phyloP scores from a whole-genome alignment of 148 eudicot species.

The Polygonum maritimum region DNA sequence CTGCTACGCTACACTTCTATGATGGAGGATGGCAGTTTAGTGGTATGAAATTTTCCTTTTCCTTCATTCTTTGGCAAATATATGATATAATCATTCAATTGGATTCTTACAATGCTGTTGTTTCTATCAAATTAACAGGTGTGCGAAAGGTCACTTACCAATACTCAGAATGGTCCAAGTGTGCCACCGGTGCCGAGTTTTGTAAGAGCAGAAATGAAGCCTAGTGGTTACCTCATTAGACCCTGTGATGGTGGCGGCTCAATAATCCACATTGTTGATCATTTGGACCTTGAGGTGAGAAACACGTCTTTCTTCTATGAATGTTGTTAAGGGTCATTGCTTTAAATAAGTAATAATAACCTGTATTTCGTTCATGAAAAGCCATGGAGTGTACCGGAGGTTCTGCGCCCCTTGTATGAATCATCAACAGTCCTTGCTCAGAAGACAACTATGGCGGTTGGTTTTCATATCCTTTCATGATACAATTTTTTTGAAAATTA shows the following conservation, averaged over 20 bases:
- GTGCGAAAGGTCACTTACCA: slow-evolving; percentile 88
- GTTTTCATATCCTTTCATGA: neutral
- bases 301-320: neutral
- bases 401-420: slow-evolving; percentile 70
- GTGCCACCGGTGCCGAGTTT: slow-evolving; percentile 69
- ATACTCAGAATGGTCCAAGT: slow-evolving; percentile 81
- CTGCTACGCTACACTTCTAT: slow-evolving; percentile 85
- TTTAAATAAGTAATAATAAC: neutral
- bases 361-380: slow-evolving; percentile 9
- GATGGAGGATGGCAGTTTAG: slow-evolving; percentile 95
- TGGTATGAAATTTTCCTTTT: slow-evolving; percentile 31
- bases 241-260: slow-evolving; percentile 90
- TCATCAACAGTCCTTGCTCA: slow-evolving; percentile 72
- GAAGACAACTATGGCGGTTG: slow-evolving; percentile 72
- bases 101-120: neutral
- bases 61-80: neutral
- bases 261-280: slow-evolving; percentile 76
- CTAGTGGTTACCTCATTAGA: slow-evolving; percentile 72
- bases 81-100: neutral
- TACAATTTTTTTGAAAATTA: neutral
- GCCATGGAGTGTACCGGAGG: slow-evolving; percentile 90
- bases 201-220: slow-evolving; percentile 70
- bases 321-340: neutral
- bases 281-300: slow-evolving; percentile 65
- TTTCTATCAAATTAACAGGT: slow-evolving; percentile 31